phyloP scores from a whole-genome alignment of 306 rosid genomes.

The Rosa persica region DNA sequence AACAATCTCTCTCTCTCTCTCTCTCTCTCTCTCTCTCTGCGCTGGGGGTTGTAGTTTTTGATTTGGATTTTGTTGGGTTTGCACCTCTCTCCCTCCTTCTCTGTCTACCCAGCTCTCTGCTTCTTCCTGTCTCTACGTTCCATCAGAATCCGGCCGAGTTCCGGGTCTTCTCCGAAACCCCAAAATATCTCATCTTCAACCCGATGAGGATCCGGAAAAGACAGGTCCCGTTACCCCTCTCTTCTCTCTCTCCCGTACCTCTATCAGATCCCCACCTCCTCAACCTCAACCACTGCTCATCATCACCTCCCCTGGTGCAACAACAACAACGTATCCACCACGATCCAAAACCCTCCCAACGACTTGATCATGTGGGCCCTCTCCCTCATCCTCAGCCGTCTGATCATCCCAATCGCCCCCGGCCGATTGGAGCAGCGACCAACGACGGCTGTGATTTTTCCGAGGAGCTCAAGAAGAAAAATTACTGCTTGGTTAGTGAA shows the following conservation, averaged over 20 bases:
- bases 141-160: conserved; percentile 23
- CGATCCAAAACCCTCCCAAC: conserved; percentile 24
- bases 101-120: not conserved
- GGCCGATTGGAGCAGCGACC: conserved; percentile 39
- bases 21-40: conserved; percentile 12
- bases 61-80: conserved; percentile 24
- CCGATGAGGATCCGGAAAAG: conserved; percentile 88
- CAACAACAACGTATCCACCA: conserved; percentile 17
- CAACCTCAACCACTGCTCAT: conserved; percentile 35
- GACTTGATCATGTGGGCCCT: conserved; percentile 14
- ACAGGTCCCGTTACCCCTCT: conserved; percentile 53
- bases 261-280: conserved; percentile 75
- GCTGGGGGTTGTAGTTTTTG: conserved; percentile 16
- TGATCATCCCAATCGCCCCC: conserved; percentile 39
- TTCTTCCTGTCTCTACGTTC: not conserved
- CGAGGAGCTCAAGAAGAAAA: conserved; percentile 5
- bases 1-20: conserved; percentile 9
- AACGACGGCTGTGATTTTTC: conserved; percentile 27
- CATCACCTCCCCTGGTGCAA: conserved; percentile 64
- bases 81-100: conserved; percentile 9
- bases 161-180: not conserved
- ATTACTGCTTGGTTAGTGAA: conserved; percentile 55
- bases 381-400: conserved; percentile 38
- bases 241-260: conserved; percentile 47
- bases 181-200: conserved; percentile 21